These are phyloP conservation scores for Apiospora malaysiana DNA, from an alignment of 2,329 filamentous ascomycete genomes.

Conservation along the genomic window DNA sequence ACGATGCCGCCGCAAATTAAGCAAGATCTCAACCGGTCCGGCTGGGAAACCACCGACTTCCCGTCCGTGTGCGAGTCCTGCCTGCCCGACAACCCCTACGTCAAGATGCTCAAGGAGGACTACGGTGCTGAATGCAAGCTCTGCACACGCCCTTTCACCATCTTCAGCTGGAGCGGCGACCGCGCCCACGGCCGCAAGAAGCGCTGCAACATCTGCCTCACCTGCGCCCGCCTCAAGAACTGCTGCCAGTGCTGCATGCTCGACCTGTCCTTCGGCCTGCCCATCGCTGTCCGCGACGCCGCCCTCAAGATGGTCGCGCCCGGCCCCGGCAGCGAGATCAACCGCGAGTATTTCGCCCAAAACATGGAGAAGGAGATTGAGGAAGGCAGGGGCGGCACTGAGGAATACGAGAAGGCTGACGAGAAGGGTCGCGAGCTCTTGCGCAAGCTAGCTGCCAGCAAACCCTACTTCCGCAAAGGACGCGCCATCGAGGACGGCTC, in stretches of 20 bases:
- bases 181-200: conserved; percentile 87
- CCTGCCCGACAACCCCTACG: conserved; percentile 94
- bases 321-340: conserved; percentile 89
- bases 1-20: conserved; percentile 91
- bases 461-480: conserved; percentile 94
- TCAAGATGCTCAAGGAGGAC: conserved; percentile 99
- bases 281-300: conserved; percentile 93
- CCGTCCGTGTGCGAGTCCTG: conserved; percentile 91
- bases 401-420: conserved; percentile 96
- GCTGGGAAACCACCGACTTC: conserved; percentile 94
- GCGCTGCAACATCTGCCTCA: conserved; percentile 93
- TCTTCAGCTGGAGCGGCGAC: conserved; percentile 94
- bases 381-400: conserved; percentile 82
- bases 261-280: conserved; percentile 92
- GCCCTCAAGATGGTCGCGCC: conserved; percentile 98
- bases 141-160: conserved; percentile 93
- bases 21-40: conserved; percentile 91
- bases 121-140: conserved; percentile 86
- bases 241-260: conserved; percentile 99
- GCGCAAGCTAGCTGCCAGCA: conserved; percentile 83
- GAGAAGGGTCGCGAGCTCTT: conserved; percentile 93
- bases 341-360: conserved; percentile 96
- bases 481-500: conserved; percentile 69
- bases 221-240: conserved; percentile 96
- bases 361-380: conserved; percentile 96